phyloP scores from a whole-genome alignment of 2,329 filamentous ascomycete species.

The Ascomycota sp. region DNA sequence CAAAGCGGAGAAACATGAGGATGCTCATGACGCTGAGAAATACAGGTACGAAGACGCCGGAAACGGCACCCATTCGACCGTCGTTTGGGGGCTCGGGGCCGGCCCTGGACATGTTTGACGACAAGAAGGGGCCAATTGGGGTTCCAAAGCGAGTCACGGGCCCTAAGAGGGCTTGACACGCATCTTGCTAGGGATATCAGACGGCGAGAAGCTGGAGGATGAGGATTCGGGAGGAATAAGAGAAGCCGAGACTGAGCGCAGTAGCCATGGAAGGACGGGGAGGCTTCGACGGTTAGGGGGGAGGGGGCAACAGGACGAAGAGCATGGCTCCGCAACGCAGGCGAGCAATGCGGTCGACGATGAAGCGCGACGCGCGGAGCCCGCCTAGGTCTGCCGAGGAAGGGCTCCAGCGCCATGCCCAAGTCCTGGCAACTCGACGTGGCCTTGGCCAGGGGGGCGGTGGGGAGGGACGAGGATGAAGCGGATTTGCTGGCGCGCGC shows the following conservation, averaged over 20 bases:
- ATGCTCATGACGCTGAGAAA: slow-evolving; percentile 75
- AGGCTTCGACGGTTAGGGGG: too few relatives aligned
- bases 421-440: too few relatives aligned
- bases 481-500: neutral
- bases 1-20: slow-evolving; percentile 79
- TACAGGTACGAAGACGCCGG: slow-evolving; percentile 70
- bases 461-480: neutral
- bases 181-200: too few relatives aligned
- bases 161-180: too few relatives aligned
- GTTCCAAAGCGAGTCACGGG: too few relatives aligned
- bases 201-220: neutral
- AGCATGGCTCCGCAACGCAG: too few relatives aligned
- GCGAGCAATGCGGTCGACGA: too few relatives aligned
- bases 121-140: slow-evolving; percentile 1
- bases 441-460: too few relatives aligned
- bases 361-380: too few relatives aligned
- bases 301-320: too few relatives aligned
- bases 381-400: too few relatives aligned
- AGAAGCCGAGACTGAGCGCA: neutral
- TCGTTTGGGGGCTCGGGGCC: slow-evolving; percentile 17
- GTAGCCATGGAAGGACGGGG: neutral
- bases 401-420: too few relatives aligned
- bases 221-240: neutral
- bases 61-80: slow-evolving; percentile 52
- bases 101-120: slow-evolving; percentile 4